phyloP scores from a whole-genome alignment of 257 asterid species.

The Ajuga chamaepitys region DNA sequence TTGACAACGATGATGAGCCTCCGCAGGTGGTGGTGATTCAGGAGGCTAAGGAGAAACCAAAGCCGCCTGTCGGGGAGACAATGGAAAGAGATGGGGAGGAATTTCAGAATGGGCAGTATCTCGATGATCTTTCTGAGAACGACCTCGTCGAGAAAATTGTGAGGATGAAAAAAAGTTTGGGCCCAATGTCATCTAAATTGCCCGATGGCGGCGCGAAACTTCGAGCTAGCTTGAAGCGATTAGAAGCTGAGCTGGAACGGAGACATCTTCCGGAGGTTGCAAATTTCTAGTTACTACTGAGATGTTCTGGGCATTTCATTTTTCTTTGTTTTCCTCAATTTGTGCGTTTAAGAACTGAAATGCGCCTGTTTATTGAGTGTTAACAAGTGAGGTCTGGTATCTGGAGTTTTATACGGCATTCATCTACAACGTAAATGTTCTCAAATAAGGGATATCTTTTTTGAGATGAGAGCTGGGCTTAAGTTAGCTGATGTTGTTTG shows the following conservation, averaged over 20 bases:
- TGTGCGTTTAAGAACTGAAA: background rate
- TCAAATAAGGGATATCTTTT: background rate
- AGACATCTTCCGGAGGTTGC: conserved; percentile 34
- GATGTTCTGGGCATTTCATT: background rate
- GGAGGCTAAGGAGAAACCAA: conserved; percentile 8
- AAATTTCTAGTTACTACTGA: conserved; percentile 1
- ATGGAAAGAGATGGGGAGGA: conserved; percentile 12
- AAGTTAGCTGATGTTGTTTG: background rate
- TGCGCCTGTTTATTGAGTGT: too few species aligned
- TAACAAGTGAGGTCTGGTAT: background rate
- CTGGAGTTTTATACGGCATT: background rate
- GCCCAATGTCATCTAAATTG: background rate
- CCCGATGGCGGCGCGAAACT: conserved; percentile 26
- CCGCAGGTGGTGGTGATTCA: conserved; percentile 13
- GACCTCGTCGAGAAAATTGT: conserved; percentile 10
- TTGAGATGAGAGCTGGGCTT: background rate
- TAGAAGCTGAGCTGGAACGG: conserved; percentile 21
- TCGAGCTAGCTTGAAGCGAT: background rate
- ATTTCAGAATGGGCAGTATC: background rate
- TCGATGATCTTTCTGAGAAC: background rate
- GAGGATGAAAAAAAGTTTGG: background rate
- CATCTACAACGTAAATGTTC: background rate
- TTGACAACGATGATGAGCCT: conserved; percentile 17
- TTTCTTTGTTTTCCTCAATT: background rate
- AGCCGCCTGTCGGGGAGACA: background rate